Evolutionary conservation across 345 rosid genomes (phyloP), one percentile per base, ranked within the genome.

Genomic region (Eucalyptus pauciflora): DNA sequence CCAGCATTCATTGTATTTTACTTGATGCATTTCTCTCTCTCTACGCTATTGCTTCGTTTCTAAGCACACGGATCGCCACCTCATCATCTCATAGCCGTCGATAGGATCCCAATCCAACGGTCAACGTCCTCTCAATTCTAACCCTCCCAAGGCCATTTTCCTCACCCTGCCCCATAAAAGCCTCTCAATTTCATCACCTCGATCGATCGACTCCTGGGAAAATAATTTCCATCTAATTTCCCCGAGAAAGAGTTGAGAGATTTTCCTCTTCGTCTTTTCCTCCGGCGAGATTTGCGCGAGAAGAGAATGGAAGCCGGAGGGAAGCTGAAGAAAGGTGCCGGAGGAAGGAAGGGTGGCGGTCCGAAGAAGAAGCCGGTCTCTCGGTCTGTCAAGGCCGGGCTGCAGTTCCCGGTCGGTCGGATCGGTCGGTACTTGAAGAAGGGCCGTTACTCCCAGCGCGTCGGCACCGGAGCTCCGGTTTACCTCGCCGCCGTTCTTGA

Each of bases 401-500:
- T 95, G 18, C 98, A 96, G 92, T 96, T 96, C 37, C 97, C 97
- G 3, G 98, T 96, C 58, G 97, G 98, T 76, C 91, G 98, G 54
- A 95, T 95, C 92, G 98, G 97, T 20, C 93, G 97, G 50, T 96
- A 94, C 89, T 91, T 96, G 83, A 96, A 95, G 94, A 94, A 95
- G 88, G 97, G 98, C 8, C 94, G 97, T 18, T 95, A 96, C 62
- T 88, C 97, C 5, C 90, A 93, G 89, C 94, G 97, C 18, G 96
- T 95, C 14, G 97, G 97, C 29, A 87, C 94, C 54, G 98, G 97
- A 33, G 96, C 97, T 94, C 97, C 97, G 12, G 96, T 96, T 25
- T 95, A 96, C 88, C 91, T 96, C 51, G 98, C 98, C 83, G 96
- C 97, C 13, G 99, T 96, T 7, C 99, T 96, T 8, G 99, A 96